Evolutionary conservation across 139 green algal genomes (phyloP), one percentile per base, ranked within the genome.

Genomic region (Chlorella sp.): DNA sequence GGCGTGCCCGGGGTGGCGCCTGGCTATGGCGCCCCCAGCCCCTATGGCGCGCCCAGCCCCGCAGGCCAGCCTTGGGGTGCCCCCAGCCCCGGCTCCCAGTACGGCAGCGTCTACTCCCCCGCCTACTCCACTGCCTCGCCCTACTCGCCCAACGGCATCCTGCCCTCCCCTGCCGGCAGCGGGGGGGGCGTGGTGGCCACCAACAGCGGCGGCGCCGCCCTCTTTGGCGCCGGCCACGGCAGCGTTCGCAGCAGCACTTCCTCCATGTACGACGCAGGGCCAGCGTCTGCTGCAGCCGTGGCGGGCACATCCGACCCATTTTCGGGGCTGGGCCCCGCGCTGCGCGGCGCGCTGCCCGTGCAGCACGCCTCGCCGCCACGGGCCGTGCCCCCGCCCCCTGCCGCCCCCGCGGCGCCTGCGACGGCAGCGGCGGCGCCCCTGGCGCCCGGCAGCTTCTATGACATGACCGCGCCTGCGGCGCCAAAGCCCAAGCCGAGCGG

Each of bases 401-500:
- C 56, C 14, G 46, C 50, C 0, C 48, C 67, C 56, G 29, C 60
- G 27, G 62, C 73, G 19, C 29, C 38, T 38, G 33, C 48, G 48
- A 15, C 62, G n/a, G 9, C 50, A 21, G 53, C 29, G 14, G 55
- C 35, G 29, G 50, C 36, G n/a, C n/a, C n/a, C 29, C 36, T 76
- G 31, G 43, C 51, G 21, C 33, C 63, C 7, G 60, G 71, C 15
- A 79, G 58, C 1, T 46, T 42, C 4, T 83, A 83, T 46, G 71
- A 83, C 53, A 33, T 83, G 17, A 53, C 25, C 15, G 78, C 78
- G 9, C 78, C 72, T 2, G 36, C 62, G 29, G 78, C 78, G 23
- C 78, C 78, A 31, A 83, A 74, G 67, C 55, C 79, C 17, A 69
- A 73, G n/a, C 15, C 51, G 25, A 61, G 56, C 17, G 79, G 79